phyloP scores from a whole-genome alignment of 169 alveolate species.

The Plasmodium vivax region DNA sequence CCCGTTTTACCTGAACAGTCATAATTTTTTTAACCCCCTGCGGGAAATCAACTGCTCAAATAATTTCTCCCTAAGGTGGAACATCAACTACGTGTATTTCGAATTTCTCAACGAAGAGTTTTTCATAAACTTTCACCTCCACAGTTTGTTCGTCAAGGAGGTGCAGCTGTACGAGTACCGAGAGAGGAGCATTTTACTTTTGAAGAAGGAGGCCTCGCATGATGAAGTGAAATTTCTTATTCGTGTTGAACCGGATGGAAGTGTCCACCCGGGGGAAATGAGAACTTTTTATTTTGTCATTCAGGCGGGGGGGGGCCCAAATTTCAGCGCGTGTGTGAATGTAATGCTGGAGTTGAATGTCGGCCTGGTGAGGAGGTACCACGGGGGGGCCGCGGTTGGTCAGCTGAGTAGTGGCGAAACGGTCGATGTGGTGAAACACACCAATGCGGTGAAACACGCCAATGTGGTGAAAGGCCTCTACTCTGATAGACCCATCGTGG shows the following conservation, averaged over 20 bases:
- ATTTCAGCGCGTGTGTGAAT: neutral
- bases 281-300: slow-evolving; percentile 44
- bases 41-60: slow-evolving; percentile 12
- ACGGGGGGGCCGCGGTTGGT: neutral
- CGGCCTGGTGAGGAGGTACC: slow-evolving; percentile 2
- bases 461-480: neutral
- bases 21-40: neutral
- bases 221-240: neutral
- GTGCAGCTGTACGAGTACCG: slow-evolving; percentile 20
- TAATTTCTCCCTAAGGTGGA: slow-evolving; percentile 18
- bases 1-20: slow-evolving; percentile 41
- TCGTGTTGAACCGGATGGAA: neutral
- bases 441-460: neutral
- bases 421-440: too few relatives aligned
- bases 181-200: neutral
- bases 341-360: slow-evolving; percentile 13
- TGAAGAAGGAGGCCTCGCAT: neutral
- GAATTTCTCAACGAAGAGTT: neutral
- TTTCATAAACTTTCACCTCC: slow-evolving; percentile 28
- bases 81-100: slow-evolving; percentile 27
- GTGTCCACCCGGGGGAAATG: neutral
- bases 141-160: neutral
- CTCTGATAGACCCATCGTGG: neutral
- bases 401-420: neutral
- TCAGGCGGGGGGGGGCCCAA: neutral